Evolutionary conservation across 2,329 filamentous ascomycete species (phyloP), one percentile per base, ranked within the genome.

Genomic region (Colletotrichum musicola): DNA sequence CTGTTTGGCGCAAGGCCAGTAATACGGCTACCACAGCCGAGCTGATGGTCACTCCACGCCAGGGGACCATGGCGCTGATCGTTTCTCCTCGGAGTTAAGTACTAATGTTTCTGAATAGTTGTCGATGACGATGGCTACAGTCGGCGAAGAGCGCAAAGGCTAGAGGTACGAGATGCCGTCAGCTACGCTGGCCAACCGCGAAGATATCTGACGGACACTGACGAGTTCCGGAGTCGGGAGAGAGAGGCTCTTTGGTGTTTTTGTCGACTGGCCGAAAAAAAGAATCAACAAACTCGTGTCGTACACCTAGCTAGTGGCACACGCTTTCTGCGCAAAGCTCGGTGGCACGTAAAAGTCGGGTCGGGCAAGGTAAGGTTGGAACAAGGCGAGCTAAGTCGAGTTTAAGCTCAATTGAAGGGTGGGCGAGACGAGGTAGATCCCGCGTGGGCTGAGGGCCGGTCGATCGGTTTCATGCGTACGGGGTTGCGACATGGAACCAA

Each of bases 391-490:
- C 25, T 58, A 18, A 22, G n/a, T 54, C 40, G 61, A n/a, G 54
- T 59, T 68, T 64, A 64, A 68, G 54, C 65, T 68, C 64, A 68
- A 53, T 53, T 58, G n/a, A 46, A 50, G 47, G 59, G 35, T 40
- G 61, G 40, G 54, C 27, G 46, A 58, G 60, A 60, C 35, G 47
- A 65, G 62, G 62, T 58, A 53, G 47, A 68, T 49, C 53, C 47
- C 61, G 64, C 53, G 55, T 55, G 54, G 62, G 35, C 49, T 38
- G 46, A 44, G 62, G 35, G 55, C 54, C 49, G 55, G 55, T 50
- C 42, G 61, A 50, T 53, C 42, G 61, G 65, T 65, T 68, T 68
- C 65, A 68, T 68, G 49, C 62, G 65, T 65, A 64, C 47, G 55
- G 40, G 65, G 65, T 54, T 59, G 61, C 55, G 30, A 68, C 53